A percentile compares a stretch with the other conserved stretches of the same genome.
These are phyloP conservation scores for Coniophora puteana DNA, from an alignment of 1,284 basidiomycete genomes.

Conservation along the genomic window DNA sequence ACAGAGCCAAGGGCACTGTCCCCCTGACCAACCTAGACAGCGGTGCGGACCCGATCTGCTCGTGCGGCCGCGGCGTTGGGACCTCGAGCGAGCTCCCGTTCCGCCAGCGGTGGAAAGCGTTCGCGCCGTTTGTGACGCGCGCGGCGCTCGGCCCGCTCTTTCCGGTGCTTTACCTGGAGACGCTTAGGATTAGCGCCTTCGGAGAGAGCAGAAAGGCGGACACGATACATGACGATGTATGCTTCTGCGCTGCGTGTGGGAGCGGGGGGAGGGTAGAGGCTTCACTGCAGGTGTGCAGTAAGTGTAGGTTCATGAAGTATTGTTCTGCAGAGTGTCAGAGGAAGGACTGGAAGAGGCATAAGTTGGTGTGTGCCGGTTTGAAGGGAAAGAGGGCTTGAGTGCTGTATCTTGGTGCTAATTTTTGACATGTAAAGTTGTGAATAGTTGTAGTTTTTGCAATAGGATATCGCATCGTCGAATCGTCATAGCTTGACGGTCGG, in stretches of 20 bases:
- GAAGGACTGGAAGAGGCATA: constrained; percentile 43
- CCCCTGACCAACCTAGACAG: constrained; percentile 27
- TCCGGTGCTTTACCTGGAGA: constrained; percentile 40
- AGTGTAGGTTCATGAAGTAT: constrained; percentile 36
- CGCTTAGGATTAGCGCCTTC: constrained; percentile 19
- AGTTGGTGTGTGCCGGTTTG: constrained; percentile 25
- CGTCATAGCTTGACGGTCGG: no score
- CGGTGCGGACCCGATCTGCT: constrained; percentile 47
- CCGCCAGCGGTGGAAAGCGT: constrained; percentile 15
- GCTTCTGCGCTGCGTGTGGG: constrained; percentile 29
- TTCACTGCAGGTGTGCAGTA: constrained; percentile 25
- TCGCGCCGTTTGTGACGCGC: constrained; percentile 40
- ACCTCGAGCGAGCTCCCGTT: constrained; percentile 29
- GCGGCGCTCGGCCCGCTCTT: constrained; percentile 47
- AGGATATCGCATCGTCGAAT: no score
- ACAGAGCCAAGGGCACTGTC: constrained; percentile 26
- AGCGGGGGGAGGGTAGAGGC: constrained; percentile 19
- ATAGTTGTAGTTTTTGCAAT: no score
- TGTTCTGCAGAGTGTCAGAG: constrained; percentile 43
- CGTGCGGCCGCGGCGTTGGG: constrained; percentile 44
- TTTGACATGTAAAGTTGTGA: no score
- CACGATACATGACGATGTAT: neutral
- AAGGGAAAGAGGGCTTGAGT: no score
- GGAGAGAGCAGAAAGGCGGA: no score
- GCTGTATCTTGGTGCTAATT: no score